Evolutionary conservation across 169 alveolate genomes (phyloP).

Genomic region (Plasmodium blacklocki): DNA sequence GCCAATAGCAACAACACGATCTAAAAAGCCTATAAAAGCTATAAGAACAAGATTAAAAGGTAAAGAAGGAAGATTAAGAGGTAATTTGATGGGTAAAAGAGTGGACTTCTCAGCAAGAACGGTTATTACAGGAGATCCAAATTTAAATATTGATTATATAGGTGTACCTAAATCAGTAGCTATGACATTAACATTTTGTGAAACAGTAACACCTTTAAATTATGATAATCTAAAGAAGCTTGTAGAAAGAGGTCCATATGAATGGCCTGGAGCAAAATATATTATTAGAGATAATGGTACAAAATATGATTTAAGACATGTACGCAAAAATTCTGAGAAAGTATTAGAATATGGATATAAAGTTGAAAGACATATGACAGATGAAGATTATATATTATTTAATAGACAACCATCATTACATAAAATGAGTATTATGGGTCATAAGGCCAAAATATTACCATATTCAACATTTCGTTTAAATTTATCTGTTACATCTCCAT

Average conservation of each 20-base stretch:
- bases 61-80: slow-evolving; percentile 99
- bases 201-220: slow-evolving; percentile 98
- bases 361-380: slow-evolving; percentile 99
- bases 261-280: slow-evolving; percentile 99
- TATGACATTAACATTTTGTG: slow-evolving; percentile 98
- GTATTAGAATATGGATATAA: slow-evolving; percentile 95
- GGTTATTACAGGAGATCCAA: slow-evolving; percentile 99
- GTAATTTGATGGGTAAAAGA: slow-evolving; percentile 99
- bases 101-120: slow-evolving; percentile 99
- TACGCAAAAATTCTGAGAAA: slow-evolving; percentile 89
- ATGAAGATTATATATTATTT: slow-evolving; percentile 98
- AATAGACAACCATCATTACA: slow-evolving; percentile 99
- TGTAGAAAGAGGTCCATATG: slow-evolving; percentile 97
- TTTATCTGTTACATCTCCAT: slow-evolving; percentile 99
- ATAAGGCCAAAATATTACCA: slow-evolving; percentile 97
- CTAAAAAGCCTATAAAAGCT: slow-evolving; percentile 98
- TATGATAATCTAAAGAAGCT: slow-evolving; percentile 92
- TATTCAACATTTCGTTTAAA: slow-evolving; percentile 99
- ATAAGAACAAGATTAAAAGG: slow-evolving; percentile 99
- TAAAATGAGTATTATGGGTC: slow-evolving; percentile 99
- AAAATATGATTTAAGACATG: slow-evolving; percentile 91
- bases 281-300: slow-evolving; percentile 96
- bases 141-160: slow-evolving; percentile 94
- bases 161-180: slow-evolving; percentile 99
- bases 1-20: slow-evolving; percentile 96